phyloP scores from a whole-genome alignment of 1,139 yeast genomes.

The Groenewaldozyma auringiensis region DNA sequence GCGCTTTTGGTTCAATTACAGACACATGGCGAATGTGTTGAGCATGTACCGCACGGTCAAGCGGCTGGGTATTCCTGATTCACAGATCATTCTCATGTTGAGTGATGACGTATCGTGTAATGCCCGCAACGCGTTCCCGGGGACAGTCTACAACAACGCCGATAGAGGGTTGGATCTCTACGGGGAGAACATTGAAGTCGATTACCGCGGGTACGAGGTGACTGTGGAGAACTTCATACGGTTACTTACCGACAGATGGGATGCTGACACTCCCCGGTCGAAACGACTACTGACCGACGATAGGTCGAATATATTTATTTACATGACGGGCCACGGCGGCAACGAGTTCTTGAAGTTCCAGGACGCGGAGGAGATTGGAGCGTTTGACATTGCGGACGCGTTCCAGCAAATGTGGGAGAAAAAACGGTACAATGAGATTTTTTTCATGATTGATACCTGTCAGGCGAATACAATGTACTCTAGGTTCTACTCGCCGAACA shows the following conservation, averaged over 20 bases:
- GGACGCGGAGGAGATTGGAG: constrained; percentile 95
- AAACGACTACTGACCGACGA: constrained; percentile 88
- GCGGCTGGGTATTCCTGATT: constrained; percentile 92
- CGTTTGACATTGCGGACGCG: constrained; percentile 94
- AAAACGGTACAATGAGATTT: constrained; percentile 86
- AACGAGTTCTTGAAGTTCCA: constrained; percentile 94
- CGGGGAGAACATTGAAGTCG: constrained; percentile 93
- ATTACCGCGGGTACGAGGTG: constrained; percentile 94
- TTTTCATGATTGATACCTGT: constrained; percentile 97
- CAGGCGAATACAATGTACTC: constrained; percentile 98
- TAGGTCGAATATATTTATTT: constrained; percentile 84
- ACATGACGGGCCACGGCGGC: constrained; percentile 98
- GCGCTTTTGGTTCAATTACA: constrained; percentile 94
- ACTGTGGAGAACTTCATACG: constrained; percentile 94
- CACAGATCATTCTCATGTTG: constrained; percentile 91
- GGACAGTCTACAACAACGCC: constrained; percentile 88
- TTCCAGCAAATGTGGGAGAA: constrained; percentile 96
- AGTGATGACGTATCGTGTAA: constrained; percentile 97
- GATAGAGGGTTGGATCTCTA: constrained; percentile 91
- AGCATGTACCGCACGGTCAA: constrained; percentile 94
- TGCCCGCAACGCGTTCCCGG: constrained; percentile 92
- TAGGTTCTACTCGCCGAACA: constrained; percentile 84
- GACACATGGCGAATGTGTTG: constrained; percentile 95
- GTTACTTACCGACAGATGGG: constrained; percentile 90
- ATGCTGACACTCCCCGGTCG: constrained; percentile 84